These are phyloP conservation scores for Vigna angularis DNA, from an alignment of 306 rosid genomes.

Conservation along the genomic window DNA sequence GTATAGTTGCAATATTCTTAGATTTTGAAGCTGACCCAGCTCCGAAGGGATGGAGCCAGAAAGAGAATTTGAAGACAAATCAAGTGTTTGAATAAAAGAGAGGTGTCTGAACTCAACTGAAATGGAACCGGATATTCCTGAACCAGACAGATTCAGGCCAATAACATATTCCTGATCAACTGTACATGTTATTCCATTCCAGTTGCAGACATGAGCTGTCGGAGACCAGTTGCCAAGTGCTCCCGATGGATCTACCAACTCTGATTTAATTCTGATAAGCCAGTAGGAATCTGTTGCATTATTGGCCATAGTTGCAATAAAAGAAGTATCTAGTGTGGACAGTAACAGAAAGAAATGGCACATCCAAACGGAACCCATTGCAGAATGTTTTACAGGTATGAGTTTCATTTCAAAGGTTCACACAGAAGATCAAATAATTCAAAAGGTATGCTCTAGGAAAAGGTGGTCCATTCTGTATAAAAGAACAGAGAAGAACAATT, in stretches of 20 bases:
- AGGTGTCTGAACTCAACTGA: slow-evolving; percentile 61
- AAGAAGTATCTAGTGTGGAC: slow-evolving; percentile 47
- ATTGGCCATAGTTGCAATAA: slow-evolving; percentile 53
- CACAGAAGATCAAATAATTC: slow-evolving; percentile 43
- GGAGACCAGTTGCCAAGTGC: slow-evolving; percentile 78
- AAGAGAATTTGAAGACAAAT: slow-evolving; percentile 79
- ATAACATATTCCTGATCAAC: slow-evolving; percentile 55
- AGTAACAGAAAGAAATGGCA: slow-evolving; percentile 55
- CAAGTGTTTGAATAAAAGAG: slow-evolving; percentile 72
- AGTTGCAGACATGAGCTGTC: slow-evolving; percentile 59
- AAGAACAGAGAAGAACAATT: slow-evolving; percentile 40
- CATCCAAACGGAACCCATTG: slow-evolving; percentile 58
- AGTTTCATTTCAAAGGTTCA: slow-evolving; percentile 48
- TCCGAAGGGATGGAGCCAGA: slow-evolving; percentile 76
- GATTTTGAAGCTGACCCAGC: slow-evolving; percentile 68
- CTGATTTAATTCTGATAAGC: slow-evolving; percentile 80
- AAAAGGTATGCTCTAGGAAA: slow-evolving; percentile 35
- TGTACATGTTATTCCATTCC: slow-evolving; percentile 81
- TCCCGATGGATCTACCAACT: slow-evolving; percentile 66
- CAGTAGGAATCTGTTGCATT: slow-evolving; percentile 55
- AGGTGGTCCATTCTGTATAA: slow-evolving; percentile 43
- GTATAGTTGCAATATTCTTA: slow-evolving; percentile 60
- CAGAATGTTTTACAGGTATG: slow-evolving; percentile 34
- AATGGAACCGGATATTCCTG: slow-evolving; percentile 79
- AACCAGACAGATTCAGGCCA: slow-evolving; percentile 71